Percentiles rank a stretch among this genome's conserved stretches.
Evolutionary conservation across 495 filamentous ascomycete genomes (phyloP).

Genomic region (Penicillium crystallinum): DNA sequence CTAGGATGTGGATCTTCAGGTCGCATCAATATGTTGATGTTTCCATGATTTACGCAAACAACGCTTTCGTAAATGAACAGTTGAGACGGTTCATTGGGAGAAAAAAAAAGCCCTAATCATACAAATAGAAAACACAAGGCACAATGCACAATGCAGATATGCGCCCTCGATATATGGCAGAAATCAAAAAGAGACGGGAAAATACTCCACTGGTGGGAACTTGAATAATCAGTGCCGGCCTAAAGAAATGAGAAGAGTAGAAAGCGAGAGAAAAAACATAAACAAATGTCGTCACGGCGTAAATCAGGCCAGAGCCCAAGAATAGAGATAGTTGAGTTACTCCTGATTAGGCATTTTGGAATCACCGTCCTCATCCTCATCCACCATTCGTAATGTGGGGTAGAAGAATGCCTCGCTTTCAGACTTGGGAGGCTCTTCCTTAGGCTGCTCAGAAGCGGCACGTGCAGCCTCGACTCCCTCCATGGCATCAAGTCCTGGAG

Average conservation of each 20-base stretch:
- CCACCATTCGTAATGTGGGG: conserved; percentile 40
- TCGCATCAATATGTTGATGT: conserved; percentile 12
- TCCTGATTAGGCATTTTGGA: conserved; percentile 33
- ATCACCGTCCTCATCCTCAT: conserved; percentile 41
- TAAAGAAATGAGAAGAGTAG: neutral
- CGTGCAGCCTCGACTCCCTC: conserved; percentile 33
- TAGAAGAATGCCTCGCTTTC: conserved; percentile 37
- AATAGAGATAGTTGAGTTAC: conserved; percentile 7
- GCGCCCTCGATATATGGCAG: neutral
- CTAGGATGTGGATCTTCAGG: conserved; percentile 13
- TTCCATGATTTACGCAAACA: conserved; percentile 16
- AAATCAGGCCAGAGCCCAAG: conserved; percentile 8
- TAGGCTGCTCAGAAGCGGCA: conserved; percentile 13
- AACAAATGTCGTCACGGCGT: conserved; percentile 25
- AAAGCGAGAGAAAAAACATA: conserved; percentile 1
- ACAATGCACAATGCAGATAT: too few relatives aligned
- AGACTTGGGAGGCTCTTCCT: conserved; percentile 20
- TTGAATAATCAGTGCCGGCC: neutral
- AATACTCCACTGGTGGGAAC: neutral
- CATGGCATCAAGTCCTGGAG: conserved; percentile 30
- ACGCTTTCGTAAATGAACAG: conserved; percentile 20
- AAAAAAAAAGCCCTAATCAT: conserved; percentile 1
- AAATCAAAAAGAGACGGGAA: neutral
- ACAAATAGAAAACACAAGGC: conserved; percentile 12
- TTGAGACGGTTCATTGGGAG: neutral